These are phyloP conservation scores for Mycena galericulata DNA, from an alignment of 768 basidiomycete genomes.

Conservation along the genomic window DNA sequence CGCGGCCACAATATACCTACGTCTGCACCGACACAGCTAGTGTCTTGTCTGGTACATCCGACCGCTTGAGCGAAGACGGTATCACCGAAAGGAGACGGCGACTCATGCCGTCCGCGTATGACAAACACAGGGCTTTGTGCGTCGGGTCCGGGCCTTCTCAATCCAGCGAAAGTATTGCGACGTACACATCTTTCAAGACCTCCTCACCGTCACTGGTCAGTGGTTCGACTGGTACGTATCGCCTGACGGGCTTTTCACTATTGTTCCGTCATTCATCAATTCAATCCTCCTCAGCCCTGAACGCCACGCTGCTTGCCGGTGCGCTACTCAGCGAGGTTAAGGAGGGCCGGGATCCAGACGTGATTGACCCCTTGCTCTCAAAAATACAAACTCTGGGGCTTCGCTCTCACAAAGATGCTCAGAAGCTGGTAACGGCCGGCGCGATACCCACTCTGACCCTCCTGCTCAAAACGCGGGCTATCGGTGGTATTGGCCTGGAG, in stretches of 20 bases:
- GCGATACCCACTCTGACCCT: slow-evolving; percentile 38
- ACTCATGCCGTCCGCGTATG: too few species aligned
- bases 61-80: too few species aligned
- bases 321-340: slow-evolving; percentile 41
- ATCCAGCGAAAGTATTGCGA: too few species aligned
- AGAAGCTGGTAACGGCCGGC: slow-evolving; percentile 43
- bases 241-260: not conserved
- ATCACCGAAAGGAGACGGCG: too few species aligned
- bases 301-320: slow-evolving; percentile 39
- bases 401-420: slow-evolving; percentile 39
- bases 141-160: too few species aligned
- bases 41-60: too few species aligned
- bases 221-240: not conserved
- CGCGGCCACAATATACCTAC: slow-evolving; percentile 6
- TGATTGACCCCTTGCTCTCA: slow-evolving; percentile 38
- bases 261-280: too few species aligned
- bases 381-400: slow-evolving; percentile 38
- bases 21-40: slow-evolving; percentile 18
- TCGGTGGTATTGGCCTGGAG: slow-evolving; percentile 38
- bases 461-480: slow-evolving; percentile 42
- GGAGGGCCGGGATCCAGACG: slow-evolving; percentile 34
- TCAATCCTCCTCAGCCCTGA: slow-evolving; percentile 19
- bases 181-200: too few species aligned
- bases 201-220: too few species aligned
- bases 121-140: too few species aligned